A percentile compares a stretch with the other conserved stretches of the same genome.
Conservation (phyloP, 1,284 basidiomycete species). For the Kwoniella shivajii region DNA sequence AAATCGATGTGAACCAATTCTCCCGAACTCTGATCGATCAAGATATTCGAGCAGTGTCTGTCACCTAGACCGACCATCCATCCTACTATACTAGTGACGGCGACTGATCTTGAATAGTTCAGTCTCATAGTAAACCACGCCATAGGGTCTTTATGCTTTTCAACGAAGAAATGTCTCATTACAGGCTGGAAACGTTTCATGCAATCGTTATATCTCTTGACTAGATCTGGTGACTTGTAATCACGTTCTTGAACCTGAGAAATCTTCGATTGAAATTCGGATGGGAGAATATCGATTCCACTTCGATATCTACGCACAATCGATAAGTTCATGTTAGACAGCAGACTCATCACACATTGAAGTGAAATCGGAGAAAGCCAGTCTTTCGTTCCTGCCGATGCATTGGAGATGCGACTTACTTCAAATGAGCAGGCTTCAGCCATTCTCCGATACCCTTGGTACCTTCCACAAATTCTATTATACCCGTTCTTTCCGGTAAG, state of each 20-base stretch:
- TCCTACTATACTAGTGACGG: conserved; percentile 91
- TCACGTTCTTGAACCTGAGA: conserved; percentile 44
- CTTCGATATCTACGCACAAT: conserved; percentile 43
- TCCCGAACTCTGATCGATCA: conserved; percentile 79
- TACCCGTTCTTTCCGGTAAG: conserved; percentile 74
- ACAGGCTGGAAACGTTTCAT: conserved; percentile 73
- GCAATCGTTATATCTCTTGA: conserved; percentile 61
- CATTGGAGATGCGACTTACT: conserved; percentile 54
- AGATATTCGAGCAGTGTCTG: conserved; percentile 88
- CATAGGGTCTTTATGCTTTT: conserved; percentile 81
- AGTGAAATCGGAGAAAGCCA: too few species aligned
- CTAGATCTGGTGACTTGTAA: conserved; percentile 45
- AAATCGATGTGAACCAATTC: conserved; percentile 95
- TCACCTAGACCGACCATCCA: conserved; percentile 92
- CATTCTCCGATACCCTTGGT: conserved; percentile 70
- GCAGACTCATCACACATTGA: too few species aligned
- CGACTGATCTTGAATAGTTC: conserved; percentile 86
- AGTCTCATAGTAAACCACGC: conserved; percentile 93
- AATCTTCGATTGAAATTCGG: conserved; percentile 32
- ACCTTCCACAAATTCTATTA: conserved; percentile 88
- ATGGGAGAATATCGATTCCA: conserved; percentile 25
- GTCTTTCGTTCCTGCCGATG: background rate
- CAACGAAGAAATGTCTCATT: conserved; percentile 92
- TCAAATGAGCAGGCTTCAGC: conserved; percentile 65
- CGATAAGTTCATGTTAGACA: too few species aligned